Evolutionary conservation across 495 filamentous ascomycete genomes (phyloP), one percentile per base, ranked within the genome.

Genomic region (Terfezia claveryi): DNA sequence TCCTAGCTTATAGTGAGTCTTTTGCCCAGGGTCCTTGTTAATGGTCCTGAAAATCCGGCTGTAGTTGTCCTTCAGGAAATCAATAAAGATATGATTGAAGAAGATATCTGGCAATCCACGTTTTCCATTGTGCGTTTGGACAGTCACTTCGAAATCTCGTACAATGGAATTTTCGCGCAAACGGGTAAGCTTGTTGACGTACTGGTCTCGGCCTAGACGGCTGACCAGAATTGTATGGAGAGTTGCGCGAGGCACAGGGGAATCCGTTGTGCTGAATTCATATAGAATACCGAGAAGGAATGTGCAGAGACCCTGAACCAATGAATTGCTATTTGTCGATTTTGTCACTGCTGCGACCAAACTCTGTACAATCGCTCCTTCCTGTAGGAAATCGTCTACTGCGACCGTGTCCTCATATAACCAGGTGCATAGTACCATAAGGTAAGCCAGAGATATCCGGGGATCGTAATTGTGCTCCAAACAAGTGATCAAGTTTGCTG

Each of bases 191-290:
- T 80, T 82, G 64, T 94, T 85, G 50, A 93, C 78, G 62, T 93
- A 99, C 62, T 81, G 80, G 60, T 94, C 87, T 58, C 89, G 77
- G 27, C 87, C 85, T 62, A 96, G 77, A 51, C 81, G 78, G 36
- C 81, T 79, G 41, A 78, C 75, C 46, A 99, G 74, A 51, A 95
- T 76, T 38, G 83, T 79, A 62, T 91, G 84, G 51, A 96, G 70
- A 8, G 82, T 88, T 23, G 78, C 76, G 53, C 91, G 80, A 10
- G 89, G 77, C 55, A 96, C 79, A 6, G 92, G 88, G 0, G 88
- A 95, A 66, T 96, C 88, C 63, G 93, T 94, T 10, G 88, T 94
- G 17, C 88, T 95, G 61, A 96, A 99, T 62, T 99, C 91, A 63
- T 96, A 99, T 23, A 94, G 71, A 37, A 93, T 83, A 37, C 88